These are phyloP conservation scores for Podila minutissima DNA, from an alignment of 192 early-diverging fungal genomes.

Conservation along the genomic window DNA sequence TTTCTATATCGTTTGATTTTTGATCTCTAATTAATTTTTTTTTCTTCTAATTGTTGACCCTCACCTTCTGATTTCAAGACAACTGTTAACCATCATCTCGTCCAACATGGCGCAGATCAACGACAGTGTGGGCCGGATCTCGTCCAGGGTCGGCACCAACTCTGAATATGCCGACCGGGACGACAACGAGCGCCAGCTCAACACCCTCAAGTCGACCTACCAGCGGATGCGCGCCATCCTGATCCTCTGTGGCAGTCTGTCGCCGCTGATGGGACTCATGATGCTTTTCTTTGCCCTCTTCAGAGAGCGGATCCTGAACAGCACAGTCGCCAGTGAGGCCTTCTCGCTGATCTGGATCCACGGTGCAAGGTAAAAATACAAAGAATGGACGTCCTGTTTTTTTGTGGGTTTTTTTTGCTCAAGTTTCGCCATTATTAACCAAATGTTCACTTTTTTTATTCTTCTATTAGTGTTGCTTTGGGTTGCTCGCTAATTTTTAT, in stretches of 20 bases:
- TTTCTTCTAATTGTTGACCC: background rate
- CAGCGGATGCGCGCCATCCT: constrained; percentile 42
- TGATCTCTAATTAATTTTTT: background rate
- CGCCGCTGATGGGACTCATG: constrained; percentile 29
- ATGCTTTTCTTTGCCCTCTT: constrained; percentile 39
- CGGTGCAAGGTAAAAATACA: constrained; percentile 19
- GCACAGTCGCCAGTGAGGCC: constrained; percentile 23
- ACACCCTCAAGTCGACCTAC: constrained; percentile 39
- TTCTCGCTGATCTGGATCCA: constrained; percentile 40
- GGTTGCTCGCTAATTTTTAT: constrained; percentile 31
- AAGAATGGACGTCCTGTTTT: background rate
- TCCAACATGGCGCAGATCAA: constrained; percentile 37
- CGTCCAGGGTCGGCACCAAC: constrained; percentile 12
- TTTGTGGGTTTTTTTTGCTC: background rate
- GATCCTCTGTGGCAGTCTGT: constrained; percentile 33
- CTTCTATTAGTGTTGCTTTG: constrained; percentile 6
- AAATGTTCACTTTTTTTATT: background rate
- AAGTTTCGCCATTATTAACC: too few species aligned
- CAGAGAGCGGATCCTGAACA: constrained; percentile 26
- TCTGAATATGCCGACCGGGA: constrained; percentile 24
- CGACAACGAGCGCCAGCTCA: constrained; percentile 31
- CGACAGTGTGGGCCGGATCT: constrained; percentile 23
- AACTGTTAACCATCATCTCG: constrained; percentile 35
- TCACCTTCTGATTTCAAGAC: constrained; percentile 6
- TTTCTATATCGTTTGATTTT: background rate